phyloP scores from a whole-genome alignment of 169 alveolate genomes.

The Blepharisma undulans region DNA sequence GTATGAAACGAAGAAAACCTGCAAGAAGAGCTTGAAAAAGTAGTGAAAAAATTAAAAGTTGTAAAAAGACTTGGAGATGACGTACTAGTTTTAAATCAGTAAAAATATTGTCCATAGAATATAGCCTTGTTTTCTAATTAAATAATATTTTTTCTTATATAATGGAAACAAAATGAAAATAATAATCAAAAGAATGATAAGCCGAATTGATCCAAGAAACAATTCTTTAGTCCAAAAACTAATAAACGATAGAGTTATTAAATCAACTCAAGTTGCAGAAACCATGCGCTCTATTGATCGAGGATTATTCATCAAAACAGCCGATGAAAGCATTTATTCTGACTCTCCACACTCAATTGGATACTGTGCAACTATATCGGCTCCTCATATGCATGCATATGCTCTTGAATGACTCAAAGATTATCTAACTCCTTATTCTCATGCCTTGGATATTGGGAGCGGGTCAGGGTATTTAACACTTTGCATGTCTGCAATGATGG shows the following conservation, averaged over 20 bases:
- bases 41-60: neutral
- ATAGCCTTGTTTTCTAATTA: neutral
- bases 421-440: constrained; percentile 52
- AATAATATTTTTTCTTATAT: neutral
- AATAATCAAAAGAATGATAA: neutral
- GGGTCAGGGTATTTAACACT: constrained; percentile 86
- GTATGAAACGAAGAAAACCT: neutral
- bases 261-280: neutral
- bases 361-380: constrained; percentile 83
- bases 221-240: constrained; percentile 25
- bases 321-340: constrained; percentile 44
- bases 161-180: neutral
- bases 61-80: neutral
- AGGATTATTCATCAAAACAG: constrained; percentile 8
- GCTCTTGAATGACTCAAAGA: constrained; percentile 65
- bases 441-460: constrained; percentile 83
- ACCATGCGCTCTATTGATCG: constrained; percentile 31
- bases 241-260: constrained; percentile 25
- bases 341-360: constrained; percentile 67
- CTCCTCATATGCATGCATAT: constrained; percentile 90
- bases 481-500: constrained; percentile 63
- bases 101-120: neutral
- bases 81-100: neutral
- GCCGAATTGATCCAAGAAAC: neutral
- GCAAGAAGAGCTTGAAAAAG: neutral